These are phyloP conservation scores for Ceratobasidium sp. DNA, from an alignment of 1,284 basidiomycete species.

Conservation along the genomic window DNA sequence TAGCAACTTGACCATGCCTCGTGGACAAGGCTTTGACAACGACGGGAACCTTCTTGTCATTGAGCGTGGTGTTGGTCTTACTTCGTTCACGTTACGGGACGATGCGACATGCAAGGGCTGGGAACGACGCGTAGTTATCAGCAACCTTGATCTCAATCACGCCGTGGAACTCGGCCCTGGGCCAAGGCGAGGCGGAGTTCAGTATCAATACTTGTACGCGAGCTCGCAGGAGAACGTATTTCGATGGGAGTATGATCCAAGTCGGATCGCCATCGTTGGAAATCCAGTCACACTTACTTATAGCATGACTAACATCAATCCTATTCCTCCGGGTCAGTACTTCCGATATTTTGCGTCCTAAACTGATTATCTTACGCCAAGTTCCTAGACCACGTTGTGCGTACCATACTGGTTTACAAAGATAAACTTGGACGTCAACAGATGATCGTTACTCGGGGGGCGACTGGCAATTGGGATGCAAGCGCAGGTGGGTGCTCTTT, in stretches of 20 bases:
- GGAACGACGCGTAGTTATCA: conserved; percentile 59
- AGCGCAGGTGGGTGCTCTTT: conserved; percentile 49
- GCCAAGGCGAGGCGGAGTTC: neutral
- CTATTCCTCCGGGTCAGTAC: conserved; percentile 49
- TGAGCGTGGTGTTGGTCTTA: conserved; percentile 60
- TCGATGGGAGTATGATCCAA: conserved; percentile 36
- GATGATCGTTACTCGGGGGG: conserved; percentile 56
- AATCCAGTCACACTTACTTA: conserved; percentile 47
- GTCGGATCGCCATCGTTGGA: conserved; percentile 43
- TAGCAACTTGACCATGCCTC: conserved; percentile 59
- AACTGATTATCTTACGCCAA: neutral
- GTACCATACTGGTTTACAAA: conserved; percentile 59
- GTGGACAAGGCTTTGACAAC: conserved; percentile 59
- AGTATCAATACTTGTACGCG: conserved; percentile 51
- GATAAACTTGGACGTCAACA: conserved; percentile 37
- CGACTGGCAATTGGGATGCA: conserved; percentile 60
- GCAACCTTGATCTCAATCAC: conserved; percentile 59
- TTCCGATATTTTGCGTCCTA: neutral
- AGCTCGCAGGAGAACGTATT: conserved; percentile 22
- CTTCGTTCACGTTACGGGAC: conserved; percentile 54
- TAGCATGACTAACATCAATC: conserved; percentile 58
- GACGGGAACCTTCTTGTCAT: conserved; percentile 61
- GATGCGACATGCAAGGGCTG: conserved; percentile 55
- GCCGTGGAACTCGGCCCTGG: conserved; percentile 57
- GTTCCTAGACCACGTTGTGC: conserved; percentile 56